Percentiles rank a stretch among this genome's conserved stretches.
These are phyloP conservation scores for Ophiostoma populinum DNA, from an alignment of 2,329 filamentous ascomycete genomes.

Conservation along the genomic window DNA sequence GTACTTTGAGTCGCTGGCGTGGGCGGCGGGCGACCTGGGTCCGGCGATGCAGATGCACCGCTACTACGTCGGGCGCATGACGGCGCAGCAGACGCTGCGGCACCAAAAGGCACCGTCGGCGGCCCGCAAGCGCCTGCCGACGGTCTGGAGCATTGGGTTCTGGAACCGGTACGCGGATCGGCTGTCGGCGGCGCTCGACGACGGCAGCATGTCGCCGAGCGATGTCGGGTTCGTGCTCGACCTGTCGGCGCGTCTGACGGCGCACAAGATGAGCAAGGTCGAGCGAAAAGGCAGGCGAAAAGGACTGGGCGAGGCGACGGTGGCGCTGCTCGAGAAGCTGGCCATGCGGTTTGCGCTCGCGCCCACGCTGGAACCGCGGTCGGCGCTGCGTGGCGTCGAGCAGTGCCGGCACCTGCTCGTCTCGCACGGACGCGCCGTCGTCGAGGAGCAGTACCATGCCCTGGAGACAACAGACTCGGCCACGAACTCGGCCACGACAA, in stretches of 20 bases:
- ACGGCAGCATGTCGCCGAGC: conserved; percentile 4
- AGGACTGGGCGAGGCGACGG: conserved; percentile 5
- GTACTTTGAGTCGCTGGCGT: conserved; percentile 13
- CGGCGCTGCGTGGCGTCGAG: conserved; percentile 17
- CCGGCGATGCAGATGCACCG: conserved; percentile 12
- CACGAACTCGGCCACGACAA: not conserved
- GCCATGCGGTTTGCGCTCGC: conserved; percentile 11
- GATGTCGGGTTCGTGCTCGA: conserved; percentile 7
- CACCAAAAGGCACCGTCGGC: not conserved
- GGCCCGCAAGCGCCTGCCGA: not conserved
- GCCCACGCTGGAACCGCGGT: conserved; percentile 11
- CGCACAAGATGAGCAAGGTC: not conserved
- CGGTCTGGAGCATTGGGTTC: conserved; percentile 11
- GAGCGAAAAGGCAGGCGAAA: not conserved
- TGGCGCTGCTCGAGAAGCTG: conserved; percentile 12
- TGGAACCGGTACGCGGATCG: conserved; percentile 13
- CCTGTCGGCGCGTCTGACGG: not conserved
- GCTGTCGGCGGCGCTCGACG: conserved; percentile 4
- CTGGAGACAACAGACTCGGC: not conserved
- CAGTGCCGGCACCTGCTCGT: conserved; percentile 17
- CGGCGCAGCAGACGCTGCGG: not conserved
- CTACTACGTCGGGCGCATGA: conserved; percentile 5
- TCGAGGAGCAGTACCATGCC: not conserved
- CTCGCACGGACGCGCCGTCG: conserved; percentile 8
- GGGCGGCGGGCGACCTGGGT: conserved; percentile 10